Percentiles rank a stretch among this genome's conserved stretches.
These are phyloP conservation scores for Ganoderma meredithae DNA, from an alignment of 1,284 basidiomycete genomes.

Conservation along the genomic window DNA sequence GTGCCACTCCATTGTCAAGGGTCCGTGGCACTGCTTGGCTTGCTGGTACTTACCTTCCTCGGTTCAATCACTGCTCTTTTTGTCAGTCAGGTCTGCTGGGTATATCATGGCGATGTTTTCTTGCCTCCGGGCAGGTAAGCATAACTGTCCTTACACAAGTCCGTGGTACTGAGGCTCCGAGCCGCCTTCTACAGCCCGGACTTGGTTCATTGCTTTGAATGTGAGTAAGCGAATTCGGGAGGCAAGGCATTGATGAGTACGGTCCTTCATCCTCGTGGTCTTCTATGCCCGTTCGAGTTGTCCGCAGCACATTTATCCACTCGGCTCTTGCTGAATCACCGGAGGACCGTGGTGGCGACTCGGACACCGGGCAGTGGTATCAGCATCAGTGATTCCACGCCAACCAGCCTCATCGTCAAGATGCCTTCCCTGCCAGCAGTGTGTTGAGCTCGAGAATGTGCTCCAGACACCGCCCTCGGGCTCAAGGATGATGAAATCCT, in stretches of 20 bases:
- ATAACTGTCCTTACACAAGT: not conserved
- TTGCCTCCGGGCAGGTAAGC: conserved; percentile 8
- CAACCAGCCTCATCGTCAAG: not conserved
- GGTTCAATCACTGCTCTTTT: too few species aligned
- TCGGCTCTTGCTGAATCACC: not conserved
- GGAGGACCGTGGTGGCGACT: not conserved
- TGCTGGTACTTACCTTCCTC: too few species aligned
- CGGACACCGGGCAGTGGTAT: not conserved
- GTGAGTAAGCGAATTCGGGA: not conserved
- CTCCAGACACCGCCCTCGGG: not conserved
- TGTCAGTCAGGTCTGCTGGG: not conserved
- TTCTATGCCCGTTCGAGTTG: not conserved
- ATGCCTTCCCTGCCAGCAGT: not conserved
- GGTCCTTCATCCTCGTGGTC: not conserved
- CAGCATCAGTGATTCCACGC: not conserved
- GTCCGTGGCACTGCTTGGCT: not conserved
- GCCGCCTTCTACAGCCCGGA: not conserved
- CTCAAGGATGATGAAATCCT: not conserved
- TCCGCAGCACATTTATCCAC: conserved; percentile 1
- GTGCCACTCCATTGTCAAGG: not conserved
- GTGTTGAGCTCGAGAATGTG: not conserved
- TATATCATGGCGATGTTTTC: not conserved
- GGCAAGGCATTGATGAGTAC: not conserved
- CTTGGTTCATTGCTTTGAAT: not conserved
- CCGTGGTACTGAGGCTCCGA: not conserved